Evolutionary conservation across 192 early-diverging fungal genomes (phyloP).

Genomic region (Backusella macrospora): DNA sequence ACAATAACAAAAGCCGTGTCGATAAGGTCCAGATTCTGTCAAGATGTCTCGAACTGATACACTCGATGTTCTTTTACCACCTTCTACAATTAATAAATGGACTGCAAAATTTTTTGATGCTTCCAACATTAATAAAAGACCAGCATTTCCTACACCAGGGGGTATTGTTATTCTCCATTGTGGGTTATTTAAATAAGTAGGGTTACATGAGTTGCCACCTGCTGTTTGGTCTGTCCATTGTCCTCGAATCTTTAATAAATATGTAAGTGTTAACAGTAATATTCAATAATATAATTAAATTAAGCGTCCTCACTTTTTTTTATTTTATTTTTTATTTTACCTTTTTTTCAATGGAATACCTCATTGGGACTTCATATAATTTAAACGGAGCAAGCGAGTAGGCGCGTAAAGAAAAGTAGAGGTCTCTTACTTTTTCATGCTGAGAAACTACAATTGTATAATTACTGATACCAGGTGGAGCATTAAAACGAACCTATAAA

Average conservation of each 20-base stretch:
- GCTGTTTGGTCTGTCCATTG: constrained; percentile 77
- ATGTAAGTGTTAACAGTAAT: background rate
- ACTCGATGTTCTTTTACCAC: constrained; percentile 72
- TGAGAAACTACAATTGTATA: constrained; percentile 86
- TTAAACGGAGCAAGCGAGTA: constrained; percentile 67
- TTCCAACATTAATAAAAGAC: constrained; percentile 65
- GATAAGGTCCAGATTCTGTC: constrained; percentile 75
- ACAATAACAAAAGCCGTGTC: constrained; percentile 75
- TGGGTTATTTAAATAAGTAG: constrained; percentile 78
- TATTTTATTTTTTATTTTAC: too few species aligned
- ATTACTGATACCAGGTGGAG: constrained; percentile 53
- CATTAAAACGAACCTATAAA: constrained; percentile 63
- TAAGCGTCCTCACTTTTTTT: too few species aligned
- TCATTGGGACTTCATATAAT: constrained; percentile 63
- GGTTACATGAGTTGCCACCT: constrained; percentile 73
- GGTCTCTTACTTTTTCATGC: constrained; percentile 65
- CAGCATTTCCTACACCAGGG: constrained; percentile 4
- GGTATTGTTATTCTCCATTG: constrained; percentile 71
- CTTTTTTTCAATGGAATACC: constrained; percentile 58
- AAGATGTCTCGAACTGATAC: constrained; percentile 63
- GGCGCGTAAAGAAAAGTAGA: constrained; percentile 79
- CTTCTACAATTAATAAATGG: constrained; percentile 69
- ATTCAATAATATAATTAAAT: background rate
- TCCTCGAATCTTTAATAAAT: constrained; percentile 47
- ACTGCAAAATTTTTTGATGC: constrained; percentile 64